Evolutionary conservation across 1,284 basidiomycete genomes (phyloP).

Genomic region (Austroboletus olivaceoglutinosus): DNA sequence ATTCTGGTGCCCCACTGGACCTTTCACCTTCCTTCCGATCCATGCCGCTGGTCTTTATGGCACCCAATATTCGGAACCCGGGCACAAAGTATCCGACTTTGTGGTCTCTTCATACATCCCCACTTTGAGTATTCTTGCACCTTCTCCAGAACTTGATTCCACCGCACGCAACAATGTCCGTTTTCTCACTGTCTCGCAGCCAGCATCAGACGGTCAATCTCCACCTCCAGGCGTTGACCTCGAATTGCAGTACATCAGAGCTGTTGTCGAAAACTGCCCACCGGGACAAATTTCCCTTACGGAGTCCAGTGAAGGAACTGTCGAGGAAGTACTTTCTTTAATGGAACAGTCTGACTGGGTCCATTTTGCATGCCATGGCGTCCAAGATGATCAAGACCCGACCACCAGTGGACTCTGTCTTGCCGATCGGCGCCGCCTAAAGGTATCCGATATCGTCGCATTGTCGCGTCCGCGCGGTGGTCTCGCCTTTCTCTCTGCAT

Average conservation of each 20-base stretch:
- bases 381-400: no score
- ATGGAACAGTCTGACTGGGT: constrained; percentile 6
- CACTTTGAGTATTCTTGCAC: background rate
- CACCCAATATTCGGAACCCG: no score
- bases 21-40: no score
- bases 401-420: background rate
- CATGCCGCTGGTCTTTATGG: no score
- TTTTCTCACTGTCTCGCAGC: constrained; percentile 1
- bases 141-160: background rate
- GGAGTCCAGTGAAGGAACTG: background rate
- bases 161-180: background rate
- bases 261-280: background rate
- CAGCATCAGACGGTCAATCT: background rate
- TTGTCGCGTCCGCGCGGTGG: background rate
- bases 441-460: background rate
- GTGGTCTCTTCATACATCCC: background rate
- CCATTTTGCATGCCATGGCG: no score
- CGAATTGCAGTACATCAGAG: constrained; percentile 1
- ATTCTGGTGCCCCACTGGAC: background rate
- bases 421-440: background rate
- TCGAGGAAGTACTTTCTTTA: constrained; percentile 1
- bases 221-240: constrained; percentile 4
- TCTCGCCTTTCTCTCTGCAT: background rate
- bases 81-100: background rate
- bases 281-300: background rate